Conservation (phyloP, 1,284 basidiomycete species). For the Trichosporon sp. region DNA sequence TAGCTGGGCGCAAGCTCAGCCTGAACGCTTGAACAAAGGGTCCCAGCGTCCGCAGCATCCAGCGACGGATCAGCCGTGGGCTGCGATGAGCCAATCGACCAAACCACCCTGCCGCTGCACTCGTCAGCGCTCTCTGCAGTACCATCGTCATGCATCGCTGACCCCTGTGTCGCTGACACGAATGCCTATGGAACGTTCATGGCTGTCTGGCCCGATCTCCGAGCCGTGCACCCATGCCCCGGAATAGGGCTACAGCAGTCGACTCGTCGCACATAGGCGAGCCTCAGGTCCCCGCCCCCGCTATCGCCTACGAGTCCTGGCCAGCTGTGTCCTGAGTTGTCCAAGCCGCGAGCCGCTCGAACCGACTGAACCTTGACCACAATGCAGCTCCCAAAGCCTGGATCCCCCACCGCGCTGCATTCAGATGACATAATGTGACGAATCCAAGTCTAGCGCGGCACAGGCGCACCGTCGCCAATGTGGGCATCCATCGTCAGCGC, state of each 20-base stretch:
- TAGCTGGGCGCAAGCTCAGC: too few species aligned
- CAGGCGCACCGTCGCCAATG: too few species aligned
- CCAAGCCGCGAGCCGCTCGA: not conserved
- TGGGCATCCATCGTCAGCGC: too few species aligned
- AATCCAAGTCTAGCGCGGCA: not conserved
- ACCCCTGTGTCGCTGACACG: not conserved
- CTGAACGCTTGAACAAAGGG: not conserved
- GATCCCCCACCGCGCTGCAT: not conserved
- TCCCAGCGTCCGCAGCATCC: too few species aligned
- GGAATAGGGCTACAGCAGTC: too few species aligned
- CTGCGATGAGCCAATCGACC: not conserved
- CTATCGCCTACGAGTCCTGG: not conserved
- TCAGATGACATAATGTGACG: not conserved
- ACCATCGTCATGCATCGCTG: not conserved
- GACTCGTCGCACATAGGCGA: not conserved
- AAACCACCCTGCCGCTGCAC: not conserved
- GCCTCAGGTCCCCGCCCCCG: not conserved
- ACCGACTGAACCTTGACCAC: not conserved
- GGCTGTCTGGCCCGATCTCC: not conserved
- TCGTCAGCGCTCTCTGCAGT: not conserved
- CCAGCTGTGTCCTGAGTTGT: not conserved
- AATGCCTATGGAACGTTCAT: not conserved
- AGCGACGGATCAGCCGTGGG: too few species aligned
- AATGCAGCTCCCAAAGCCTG: not conserved
- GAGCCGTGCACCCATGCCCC: not conserved